Evolutionary conservation across 2,329 filamentous ascomycete genomes (phyloP).

Genomic region (Ampelomyces quisqualis): DNA sequence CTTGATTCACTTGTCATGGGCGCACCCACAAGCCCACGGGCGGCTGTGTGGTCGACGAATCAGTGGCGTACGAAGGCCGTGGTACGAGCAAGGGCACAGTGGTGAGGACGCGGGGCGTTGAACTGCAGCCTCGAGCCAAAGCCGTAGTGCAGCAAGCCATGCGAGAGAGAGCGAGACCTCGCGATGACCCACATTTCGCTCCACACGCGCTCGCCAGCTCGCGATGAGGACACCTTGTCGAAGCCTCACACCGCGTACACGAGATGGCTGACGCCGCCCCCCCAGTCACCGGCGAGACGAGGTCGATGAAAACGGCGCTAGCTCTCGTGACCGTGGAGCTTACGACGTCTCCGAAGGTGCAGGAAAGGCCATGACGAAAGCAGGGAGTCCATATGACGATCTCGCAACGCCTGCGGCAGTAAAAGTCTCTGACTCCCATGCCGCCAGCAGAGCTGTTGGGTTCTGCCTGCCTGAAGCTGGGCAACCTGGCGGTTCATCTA

Average conservation of each 20-base stretch:
- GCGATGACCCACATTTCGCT: constrained; percentile 13
- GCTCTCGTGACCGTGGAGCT: constrained; percentile 31
- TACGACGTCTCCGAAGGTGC: constrained; percentile 29
- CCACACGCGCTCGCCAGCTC: constrained; percentile 26
- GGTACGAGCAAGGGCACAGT: constrained; percentile 2
- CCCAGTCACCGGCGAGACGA: constrained; percentile 16
- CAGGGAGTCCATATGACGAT: constrained; percentile 33
- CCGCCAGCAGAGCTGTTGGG: constrained; percentile 25
- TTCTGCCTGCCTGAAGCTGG: constrained; percentile 28
- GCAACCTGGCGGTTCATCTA: constrained; percentile 22
- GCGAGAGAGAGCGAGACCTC: constrained; percentile 8
- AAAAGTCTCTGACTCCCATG: constrained; percentile 36
- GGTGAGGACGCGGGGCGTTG: constrained; percentile 3
- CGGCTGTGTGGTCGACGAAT: constrained; percentile 27
- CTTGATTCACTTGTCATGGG: constrained; percentile 29
- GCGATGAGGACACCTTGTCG: constrained; percentile 21
- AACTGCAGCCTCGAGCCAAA: constrained; percentile 29
- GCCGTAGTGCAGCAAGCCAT: constrained; percentile 2
- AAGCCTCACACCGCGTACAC: constrained; percentile 18
- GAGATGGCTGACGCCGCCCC: constrained; percentile 3
- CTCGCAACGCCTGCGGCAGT: constrained; percentile 35
- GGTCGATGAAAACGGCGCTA: constrained; percentile 27
- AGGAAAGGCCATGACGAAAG: constrained; percentile 38
- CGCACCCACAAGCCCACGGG: constrained; percentile 23
- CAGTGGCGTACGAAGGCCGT: constrained; percentile 8